Evolutionary conservation across 2,329 filamentous ascomycete genomes (phyloP).

Genomic region (Cladosporium sp.): DNA sequence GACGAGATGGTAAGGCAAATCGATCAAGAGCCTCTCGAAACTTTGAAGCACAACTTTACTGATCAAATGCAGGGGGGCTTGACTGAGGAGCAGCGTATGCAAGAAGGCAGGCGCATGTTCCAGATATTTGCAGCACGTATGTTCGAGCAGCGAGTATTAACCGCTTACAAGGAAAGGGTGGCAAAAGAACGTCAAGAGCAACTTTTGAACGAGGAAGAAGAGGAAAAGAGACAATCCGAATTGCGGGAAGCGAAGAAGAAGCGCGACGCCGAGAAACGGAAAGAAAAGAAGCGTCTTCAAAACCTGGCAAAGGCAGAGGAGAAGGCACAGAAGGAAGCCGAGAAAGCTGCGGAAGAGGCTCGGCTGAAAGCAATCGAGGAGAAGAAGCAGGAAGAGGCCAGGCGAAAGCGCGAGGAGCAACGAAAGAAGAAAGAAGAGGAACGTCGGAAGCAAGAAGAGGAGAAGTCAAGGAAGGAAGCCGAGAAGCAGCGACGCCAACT

Average conservation of each 20-base stretch:
- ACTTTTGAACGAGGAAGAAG: slow-evolving; percentile 83
- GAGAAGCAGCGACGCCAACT: slow-evolving; percentile 74
- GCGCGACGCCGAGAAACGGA: slow-evolving; percentile 89
- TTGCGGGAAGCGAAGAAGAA: slow-evolving; percentile 89
- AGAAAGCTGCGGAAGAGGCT: slow-evolving; percentile 83
- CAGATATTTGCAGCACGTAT: slow-evolving; percentile 98
- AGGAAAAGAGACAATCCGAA: slow-evolving; percentile 71
- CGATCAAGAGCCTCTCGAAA: not conserved
- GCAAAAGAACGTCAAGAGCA: slow-evolving; percentile 86
- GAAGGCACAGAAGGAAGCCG: slow-evolving; percentile 79
- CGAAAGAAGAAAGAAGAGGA: slow-evolving; percentile 87
- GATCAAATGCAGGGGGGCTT: slow-evolving; percentile 69
- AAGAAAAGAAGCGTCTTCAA: slow-evolving; percentile 86
- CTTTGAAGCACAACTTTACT: slow-evolving; percentile 39
- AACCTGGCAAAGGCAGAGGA: slow-evolving; percentile 89
- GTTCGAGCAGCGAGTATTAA: slow-evolving; percentile 96
- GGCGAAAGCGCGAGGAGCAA: slow-evolving; percentile 80
- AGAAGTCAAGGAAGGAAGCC: slow-evolving; percentile 75
- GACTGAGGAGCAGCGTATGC: slow-evolving; percentile 98
- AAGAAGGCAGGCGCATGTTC: slow-evolving; percentile 97
- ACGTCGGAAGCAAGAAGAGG: slow-evolving; percentile 85
- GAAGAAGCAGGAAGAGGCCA: slow-evolving; percentile 74
- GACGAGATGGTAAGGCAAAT: slow-evolving; percentile 55
- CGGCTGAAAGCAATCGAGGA: slow-evolving; percentile 71
- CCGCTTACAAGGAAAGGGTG: slow-evolving; percentile 97